Base-by-base conservation (phyloP, 2,329 filamentous ascomycete species). In the Tolypocladium amazonense region DNA sequence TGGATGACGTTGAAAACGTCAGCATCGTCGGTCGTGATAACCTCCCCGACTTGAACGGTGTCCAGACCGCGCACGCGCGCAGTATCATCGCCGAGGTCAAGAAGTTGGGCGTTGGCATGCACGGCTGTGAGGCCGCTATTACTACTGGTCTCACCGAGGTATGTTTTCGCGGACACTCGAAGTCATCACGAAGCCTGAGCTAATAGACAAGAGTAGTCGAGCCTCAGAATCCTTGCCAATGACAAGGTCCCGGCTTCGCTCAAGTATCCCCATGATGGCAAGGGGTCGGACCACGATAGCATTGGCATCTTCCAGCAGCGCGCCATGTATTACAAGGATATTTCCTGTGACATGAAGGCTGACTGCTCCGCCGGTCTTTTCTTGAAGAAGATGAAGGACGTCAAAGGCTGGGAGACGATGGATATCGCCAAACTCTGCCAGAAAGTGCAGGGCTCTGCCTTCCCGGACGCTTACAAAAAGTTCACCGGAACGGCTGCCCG, bases 281-380 rank as follows among this genome's bases (percentile, higher is more conserved):
- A 62, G 37, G 62, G 62, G 25, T 30, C 57, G 20, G 58, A 62
- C 14, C 43, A 59, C 20, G 62, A 63, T 60, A 60, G 58, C 33
- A 56, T 63, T 39, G 62, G 62, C 38, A 55, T 63, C 12, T 63
- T 62, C 57, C 62, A 63, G 60, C 62, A 63, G 43, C 58, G 62
- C 23, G 62, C 60, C 25, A 35, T 38, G 23, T 60, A 25, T 33
- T 63, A 63, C 57, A 60, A 47, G 23, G 59, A 63, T 55, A 55
- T 63, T 45, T 12, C 37, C 15, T 63, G 62, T 43, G 57, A 55
- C 57, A 63, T 63, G 62, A 52, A 62, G 30, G 58, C 60, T 2
- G 59, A 39, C 23, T 63, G 62, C 60, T 62, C 60, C 15, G 58
- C 62, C 4, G 56, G 58, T 4, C 55, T 59, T 12, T 63, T 63